These are phyloP conservation scores for Leucosporidium yakuticum DNA, from an alignment of 768 basidiomycete genomes.

Conservation along the genomic window DNA sequence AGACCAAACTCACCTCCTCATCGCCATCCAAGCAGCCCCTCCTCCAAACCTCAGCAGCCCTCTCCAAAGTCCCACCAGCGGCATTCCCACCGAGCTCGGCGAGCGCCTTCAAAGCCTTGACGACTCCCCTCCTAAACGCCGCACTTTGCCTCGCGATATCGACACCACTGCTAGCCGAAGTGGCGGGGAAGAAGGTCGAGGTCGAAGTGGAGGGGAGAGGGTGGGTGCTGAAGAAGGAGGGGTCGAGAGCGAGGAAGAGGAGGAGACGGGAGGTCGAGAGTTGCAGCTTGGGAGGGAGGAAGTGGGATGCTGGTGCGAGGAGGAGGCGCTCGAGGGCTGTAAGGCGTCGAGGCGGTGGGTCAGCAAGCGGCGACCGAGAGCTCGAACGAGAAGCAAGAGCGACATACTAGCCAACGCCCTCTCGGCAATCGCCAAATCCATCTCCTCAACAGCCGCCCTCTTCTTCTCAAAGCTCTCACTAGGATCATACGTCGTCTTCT, in stretches of 20 bases:
- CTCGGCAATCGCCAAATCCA: slow-evolving; percentile 21
- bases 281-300: slow-evolving; percentile 26
- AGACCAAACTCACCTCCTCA: not conserved
- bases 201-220: slow-evolving; percentile 7
- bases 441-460: slow-evolving; percentile 8
- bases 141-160: slow-evolving; percentile 18
- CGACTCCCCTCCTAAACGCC: slow-evolving; percentile 10
- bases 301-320: slow-evolving; percentile 13
- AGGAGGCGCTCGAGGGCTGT: slow-evolving; percentile 32
- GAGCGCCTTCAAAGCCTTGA: slow-evolving; percentile 9
- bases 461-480: slow-evolving; percentile 22
- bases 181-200: slow-evolving; percentile 24
- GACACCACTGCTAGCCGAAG: slow-evolving; percentile 9
- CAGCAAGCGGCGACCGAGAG: not conserved
- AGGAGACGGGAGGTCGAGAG: slow-evolving; percentile 32
- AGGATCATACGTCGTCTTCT: slow-evolving; percentile 26
- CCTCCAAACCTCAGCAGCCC: slow-evolving; percentile 10
- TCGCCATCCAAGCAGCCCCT: slow-evolving; percentile 4
- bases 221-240: slow-evolving; percentile 16
- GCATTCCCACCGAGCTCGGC: slow-evolving; percentile 1
- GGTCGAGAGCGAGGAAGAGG: slow-evolving; percentile 27
- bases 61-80: not conserved
- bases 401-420: slow-evolving; percentile 23
- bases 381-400: not conserved
- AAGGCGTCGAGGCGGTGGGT: not conserved